A percentile compares a stretch with the other conserved stretches of the same genome.
These are phyloP conservation scores for Ilex aquifolium DNA, from an alignment of 257 asterid species.

Conservation along the genomic window DNA sequence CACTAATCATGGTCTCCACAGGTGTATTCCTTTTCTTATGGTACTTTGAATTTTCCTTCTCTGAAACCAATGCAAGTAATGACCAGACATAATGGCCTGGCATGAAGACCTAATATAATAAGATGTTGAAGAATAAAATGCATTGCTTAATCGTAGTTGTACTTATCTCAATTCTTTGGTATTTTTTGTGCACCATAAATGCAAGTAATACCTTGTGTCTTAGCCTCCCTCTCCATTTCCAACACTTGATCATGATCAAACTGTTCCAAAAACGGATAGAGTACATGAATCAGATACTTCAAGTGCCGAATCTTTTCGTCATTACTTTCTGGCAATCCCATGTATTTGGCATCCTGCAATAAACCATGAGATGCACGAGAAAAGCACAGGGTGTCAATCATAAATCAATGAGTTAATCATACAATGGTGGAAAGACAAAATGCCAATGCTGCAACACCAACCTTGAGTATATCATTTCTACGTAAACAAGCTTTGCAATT, in stretches of 20 bases:
- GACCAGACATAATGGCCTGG: not conserved
- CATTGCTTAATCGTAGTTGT: not conserved
- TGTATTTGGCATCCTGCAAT: slow-evolving; percentile 30
- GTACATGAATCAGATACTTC: slow-evolving; percentile 28
- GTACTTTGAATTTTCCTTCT: not conserved
- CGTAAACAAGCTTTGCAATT: slow-evolving; percentile 62
- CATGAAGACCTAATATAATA: not conserved
- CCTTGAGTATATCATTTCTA: slow-evolving; percentile 23
- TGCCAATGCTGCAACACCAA: slow-evolving; percentile 9
- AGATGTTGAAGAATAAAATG: not conserved
- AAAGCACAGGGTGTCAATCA: not conserved
- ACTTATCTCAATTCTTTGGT: not conserved
- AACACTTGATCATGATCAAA: slow-evolving; percentile 31
- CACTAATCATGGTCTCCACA: not conserved
- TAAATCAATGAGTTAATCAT: no score
- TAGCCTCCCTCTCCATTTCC: slow-evolving; percentile 48
- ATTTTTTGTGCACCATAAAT: not conserved
- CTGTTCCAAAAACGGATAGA: slow-evolving; percentile 32
- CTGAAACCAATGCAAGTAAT: not conserved
- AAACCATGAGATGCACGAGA: slow-evolving; percentile 9
- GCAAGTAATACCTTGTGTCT: slow-evolving; percentile 34
- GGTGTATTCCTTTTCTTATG: not conserved
- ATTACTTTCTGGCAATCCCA: slow-evolving; percentile 28
- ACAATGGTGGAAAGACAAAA: not conserved
- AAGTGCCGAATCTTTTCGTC: slow-evolving; percentile 12